Percentiles rank a stretch among this genome's conserved stretches.
Conservation (phyloP, 768 basidiomycete species). For the Mycena filopes region DNA sequence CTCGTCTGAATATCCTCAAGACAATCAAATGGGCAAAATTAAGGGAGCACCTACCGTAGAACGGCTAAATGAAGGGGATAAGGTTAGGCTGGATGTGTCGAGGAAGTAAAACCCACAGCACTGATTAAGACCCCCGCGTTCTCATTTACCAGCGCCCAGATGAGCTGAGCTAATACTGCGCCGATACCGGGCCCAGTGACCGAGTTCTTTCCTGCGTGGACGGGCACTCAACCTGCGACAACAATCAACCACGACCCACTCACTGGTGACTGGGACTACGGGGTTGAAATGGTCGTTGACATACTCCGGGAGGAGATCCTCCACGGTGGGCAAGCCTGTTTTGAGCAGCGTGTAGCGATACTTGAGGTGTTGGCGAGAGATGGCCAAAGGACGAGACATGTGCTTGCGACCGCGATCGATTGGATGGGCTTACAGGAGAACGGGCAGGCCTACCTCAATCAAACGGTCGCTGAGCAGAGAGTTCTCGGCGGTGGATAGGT, state of each 20-base stretch:
- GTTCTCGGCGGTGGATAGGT: constrained; percentile 33
- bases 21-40: too few relatives aligned
- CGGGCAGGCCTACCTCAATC: constrained; percentile 19
- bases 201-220: constrained; percentile 24
- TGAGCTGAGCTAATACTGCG: constrained; percentile 25
- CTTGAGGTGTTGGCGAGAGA: constrained; percentile 21
- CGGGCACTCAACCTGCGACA: background rate
- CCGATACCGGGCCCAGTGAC: constrained; percentile 30
- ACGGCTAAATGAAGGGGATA: constrained; percentile 11
- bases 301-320: constrained; percentile 30
- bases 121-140: constrained; percentile 29
- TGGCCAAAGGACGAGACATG: constrained; percentile 21
- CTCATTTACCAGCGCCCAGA: constrained; percentile 28
- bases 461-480: constrained; percentile 22
- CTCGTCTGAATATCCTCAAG: constrained; percentile 10
- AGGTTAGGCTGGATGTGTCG: background rate
- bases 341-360: constrained; percentile 24
- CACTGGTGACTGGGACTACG: constrained; percentile 23
- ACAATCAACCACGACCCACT: background rate
- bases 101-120: constrained; percentile 6
- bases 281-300: constrained; percentile 31
- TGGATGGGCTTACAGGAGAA: background rate
- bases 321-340: constrained; percentile 26
- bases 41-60: constrained; percentile 13
- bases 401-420: constrained; percentile 6